Evolutionary conservation across 768 basidiomycete species (phyloP), one percentile per base, ranked within the genome.

Genomic region (Agaricus bisporus): DNA sequence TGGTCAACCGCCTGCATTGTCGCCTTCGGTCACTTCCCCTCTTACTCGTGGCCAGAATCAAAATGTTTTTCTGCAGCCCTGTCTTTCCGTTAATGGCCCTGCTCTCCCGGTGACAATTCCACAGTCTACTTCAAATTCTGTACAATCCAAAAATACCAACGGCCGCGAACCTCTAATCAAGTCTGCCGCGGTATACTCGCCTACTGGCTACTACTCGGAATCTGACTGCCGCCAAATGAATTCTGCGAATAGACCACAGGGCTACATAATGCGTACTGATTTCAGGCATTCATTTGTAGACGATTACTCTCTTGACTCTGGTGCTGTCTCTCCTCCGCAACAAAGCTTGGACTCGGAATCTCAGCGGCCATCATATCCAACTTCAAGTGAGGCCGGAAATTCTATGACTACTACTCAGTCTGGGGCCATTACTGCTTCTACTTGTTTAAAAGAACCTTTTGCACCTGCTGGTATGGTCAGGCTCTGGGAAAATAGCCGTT

Each of bases 211-310:
- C 14, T 39, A 32, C 8, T 48, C 41, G 2, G 3, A 14, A 18
- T 15, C 12, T 6, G 36, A 26, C 4, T 6, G 25, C 11, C 5
- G 29, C 1, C 47, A n/a, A 15, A 10, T 18, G 28, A 18, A n/a
- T 26, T 5, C 22, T 35, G 6, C 39, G 9, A 14, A 36, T 17
- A 44, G 22, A 22, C 29, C 28, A 54, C 7, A 2, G 6, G 25
- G 52, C 22, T 56, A 55, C 3, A 55, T 59, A 45, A 39, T 57
- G 49, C 45, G 50, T 29, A 28, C 51, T 2, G 32, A 43, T 9
- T 57, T 52, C 20, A 26, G 46, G 25, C 22, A 57, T 41, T 45
- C 42, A 12, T 36, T 48, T 18, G 28, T 45, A 29, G 20, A 36
- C 4, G 38, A 53, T 26, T 49, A 49, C 10, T 37, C 5, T 22